Conservation (phyloP, 164 flowering plant species). For the Umbellularia californica region DNA sequence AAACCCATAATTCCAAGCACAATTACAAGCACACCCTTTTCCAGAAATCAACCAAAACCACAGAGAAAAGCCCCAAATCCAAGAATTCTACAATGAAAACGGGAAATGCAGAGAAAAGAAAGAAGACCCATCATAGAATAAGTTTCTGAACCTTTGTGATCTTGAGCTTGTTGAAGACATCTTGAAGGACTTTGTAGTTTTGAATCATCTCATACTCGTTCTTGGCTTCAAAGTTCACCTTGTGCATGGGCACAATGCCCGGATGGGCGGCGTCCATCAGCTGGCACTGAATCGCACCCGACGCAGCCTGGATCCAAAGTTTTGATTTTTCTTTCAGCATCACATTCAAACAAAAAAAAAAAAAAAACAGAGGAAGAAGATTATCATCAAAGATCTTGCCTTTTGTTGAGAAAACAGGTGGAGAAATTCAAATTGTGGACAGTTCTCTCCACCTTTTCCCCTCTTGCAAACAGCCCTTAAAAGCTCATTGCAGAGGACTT, state of each 20-base stretch:
- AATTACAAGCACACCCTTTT: too few relatives aligned
- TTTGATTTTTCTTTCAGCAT: neutral
- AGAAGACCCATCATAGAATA: neutral
- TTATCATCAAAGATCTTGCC: too few relatives aligned
- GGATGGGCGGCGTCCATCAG: constrained; percentile 91
- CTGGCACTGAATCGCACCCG: constrained; percentile 97
- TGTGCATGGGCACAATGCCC: constrained; percentile 96
- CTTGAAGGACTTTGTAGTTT: constrained; percentile 97
- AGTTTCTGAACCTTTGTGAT: constrained; percentile 64
- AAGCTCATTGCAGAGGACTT: too few relatives aligned
- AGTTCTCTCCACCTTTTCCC: too few relatives aligned
- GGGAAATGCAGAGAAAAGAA: neutral
- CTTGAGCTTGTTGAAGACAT: constrained; percentile 93
- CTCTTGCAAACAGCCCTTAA: too few relatives aligned
- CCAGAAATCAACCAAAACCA: neutral
- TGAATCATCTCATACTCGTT: constrained; percentile 98
- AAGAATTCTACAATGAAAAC: neutral
- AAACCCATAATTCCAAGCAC: too few relatives aligned
- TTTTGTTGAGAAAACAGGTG: too few relatives aligned
- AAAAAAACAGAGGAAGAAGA: neutral
- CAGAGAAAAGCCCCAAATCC: constrained; percentile 1
- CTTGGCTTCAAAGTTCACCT: constrained; percentile 95
- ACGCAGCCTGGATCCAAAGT: constrained; percentile 51
- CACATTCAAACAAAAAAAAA: neutral
- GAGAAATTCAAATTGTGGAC: too few relatives aligned